Conservation (phyloP, 2,329 filamentous ascomycete species). For the Alternaria triticimaculans region DNA sequence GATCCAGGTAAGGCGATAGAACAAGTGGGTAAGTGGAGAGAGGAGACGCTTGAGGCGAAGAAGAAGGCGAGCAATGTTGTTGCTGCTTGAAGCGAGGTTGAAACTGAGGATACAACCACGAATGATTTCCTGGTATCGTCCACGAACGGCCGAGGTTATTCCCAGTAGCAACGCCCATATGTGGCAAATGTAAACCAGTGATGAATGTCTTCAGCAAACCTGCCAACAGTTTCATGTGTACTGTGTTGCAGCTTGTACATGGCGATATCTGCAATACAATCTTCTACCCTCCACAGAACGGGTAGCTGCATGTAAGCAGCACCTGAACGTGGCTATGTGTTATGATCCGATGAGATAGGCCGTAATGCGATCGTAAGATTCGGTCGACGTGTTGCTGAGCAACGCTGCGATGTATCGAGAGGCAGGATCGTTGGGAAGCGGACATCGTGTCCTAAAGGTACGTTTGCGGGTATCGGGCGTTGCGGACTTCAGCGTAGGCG, state of each 20-base stretch:
- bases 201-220: not conserved
- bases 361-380: not conserved
- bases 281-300: not conserved
- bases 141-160: not conserved
- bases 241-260: not conserved
- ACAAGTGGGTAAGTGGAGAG: constrained; percentile 53
- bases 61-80: constrained; percentile 33
- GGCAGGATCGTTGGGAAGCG: not conserved
- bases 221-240: not conserved
- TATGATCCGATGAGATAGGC: not conserved
- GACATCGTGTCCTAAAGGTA: not conserved
- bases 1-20: constrained; percentile 55
- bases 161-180: not conserved
- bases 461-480: not conserved
- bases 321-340: not conserved
- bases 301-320: not conserved
- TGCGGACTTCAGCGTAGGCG: not conserved
- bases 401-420: not conserved
- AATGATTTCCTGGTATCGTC: not conserved
- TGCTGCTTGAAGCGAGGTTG: not conserved
- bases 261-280: not conserved
- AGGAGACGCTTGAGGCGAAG: constrained; percentile 43
- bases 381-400: not conserved
- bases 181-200: not conserved
- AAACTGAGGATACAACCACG: not conserved